Conservation (phyloP, 306 rosid genomes). For the cucumber (Cucumis sativus) region DNA sequence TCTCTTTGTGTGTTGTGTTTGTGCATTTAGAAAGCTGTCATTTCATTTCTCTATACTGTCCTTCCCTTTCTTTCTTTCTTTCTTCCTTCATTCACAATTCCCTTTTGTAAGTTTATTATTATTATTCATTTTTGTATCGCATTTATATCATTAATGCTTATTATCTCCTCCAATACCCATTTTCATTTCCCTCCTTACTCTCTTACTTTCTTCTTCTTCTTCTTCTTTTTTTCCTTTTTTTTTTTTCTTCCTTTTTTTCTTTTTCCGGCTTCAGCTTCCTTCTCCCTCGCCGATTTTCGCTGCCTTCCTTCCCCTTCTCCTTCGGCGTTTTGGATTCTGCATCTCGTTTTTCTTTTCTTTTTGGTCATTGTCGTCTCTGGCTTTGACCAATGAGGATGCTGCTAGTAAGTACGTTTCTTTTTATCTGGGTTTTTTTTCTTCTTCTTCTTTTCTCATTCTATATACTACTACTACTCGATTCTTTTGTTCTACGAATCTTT, state of each 20-base stretch:
- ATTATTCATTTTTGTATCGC: slow-evolving; percentile 27
- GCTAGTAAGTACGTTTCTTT: slow-evolving; percentile 96
- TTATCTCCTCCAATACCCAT: slow-evolving; percentile 22
- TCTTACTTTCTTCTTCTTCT: not conserved
- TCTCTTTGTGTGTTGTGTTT: not conserved
- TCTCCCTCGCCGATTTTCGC: slow-evolving; percentile 7
- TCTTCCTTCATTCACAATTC: slow-evolving; percentile 2
- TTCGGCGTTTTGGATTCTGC: slow-evolving; percentile 22
- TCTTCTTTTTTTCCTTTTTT: slow-evolving; percentile 6
- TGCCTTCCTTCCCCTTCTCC: not conserved
- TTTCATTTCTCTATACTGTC: slow-evolving; percentile 15
- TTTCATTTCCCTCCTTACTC: slow-evolving; percentile 16
- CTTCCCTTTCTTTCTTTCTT: not conserved
- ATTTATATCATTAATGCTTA: slow-evolving; percentile 64
- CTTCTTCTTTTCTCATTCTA: not conserved
- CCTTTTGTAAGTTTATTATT: slow-evolving; percentile 18
- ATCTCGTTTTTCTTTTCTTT: slow-evolving; percentile 22
- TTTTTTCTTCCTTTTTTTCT: not conserved
- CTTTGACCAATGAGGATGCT: slow-evolving; percentile 81
- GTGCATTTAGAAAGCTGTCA: slow-evolving; percentile 34
- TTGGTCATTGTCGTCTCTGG: slow-evolving; percentile 35
- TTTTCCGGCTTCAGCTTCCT: slow-evolving; percentile 16
- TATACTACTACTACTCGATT: not conserved
- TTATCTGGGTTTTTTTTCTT: slow-evolving; percentile 12
- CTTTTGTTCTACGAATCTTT: not conserved